Percentiles rank a stretch among this genome's conserved stretches.
Conservation (phyloP, 2,329 filamentous ascomycete species). For the Nemania sp. region DNA sequence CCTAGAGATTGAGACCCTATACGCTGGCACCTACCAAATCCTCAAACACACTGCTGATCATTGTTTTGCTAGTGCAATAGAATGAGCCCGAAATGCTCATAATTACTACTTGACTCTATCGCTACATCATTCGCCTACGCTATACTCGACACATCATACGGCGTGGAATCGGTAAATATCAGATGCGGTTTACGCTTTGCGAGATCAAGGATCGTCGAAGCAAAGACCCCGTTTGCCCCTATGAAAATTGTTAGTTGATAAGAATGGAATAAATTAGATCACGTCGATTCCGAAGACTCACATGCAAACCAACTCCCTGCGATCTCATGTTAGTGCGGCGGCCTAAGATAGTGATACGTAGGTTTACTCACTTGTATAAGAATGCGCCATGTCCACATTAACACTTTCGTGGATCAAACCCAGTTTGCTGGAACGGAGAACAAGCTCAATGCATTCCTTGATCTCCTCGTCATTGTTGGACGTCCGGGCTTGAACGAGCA, state of each 20-base stretch:
- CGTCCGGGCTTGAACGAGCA: slow-evolving; percentile 90
- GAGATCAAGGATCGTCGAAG: slow-evolving; percentile 86
- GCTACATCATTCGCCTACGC: neutral
- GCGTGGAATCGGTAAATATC: slow-evolving; percentile 70
- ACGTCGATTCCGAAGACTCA: slow-evolving; percentile 37
- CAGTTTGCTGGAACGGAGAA: slow-evolving; percentile 73
- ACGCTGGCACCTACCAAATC: no score
- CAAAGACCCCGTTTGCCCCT: slow-evolving; percentile 95
- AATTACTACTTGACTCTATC: no score
- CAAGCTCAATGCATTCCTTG: slow-evolving; percentile 67
- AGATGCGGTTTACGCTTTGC: slow-evolving; percentile 87
- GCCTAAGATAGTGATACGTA: neutral
- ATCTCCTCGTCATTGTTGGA: slow-evolving; percentile 85
- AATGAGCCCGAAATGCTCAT: no score
- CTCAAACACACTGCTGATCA: no score
- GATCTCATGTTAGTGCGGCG: slow-evolving; percentile 18
- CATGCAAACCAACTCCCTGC: slow-evolving; percentile 86
- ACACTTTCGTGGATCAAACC: slow-evolving; percentile 93
- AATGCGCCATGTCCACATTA: slow-evolving; percentile 67
- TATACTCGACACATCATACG: slow-evolving; percentile 53
- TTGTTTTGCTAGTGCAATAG: no score
- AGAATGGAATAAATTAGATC: slow-evolving; percentile 4
- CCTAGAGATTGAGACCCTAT: no score
- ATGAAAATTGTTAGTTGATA: slow-evolving; percentile 22
- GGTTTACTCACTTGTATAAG: slow-evolving; percentile 70